Evolutionary conservation across 352 stramenopile species (phyloP), one percentile per base, ranked within the genome.

Genomic region (Phytopythium delawarense): DNA sequence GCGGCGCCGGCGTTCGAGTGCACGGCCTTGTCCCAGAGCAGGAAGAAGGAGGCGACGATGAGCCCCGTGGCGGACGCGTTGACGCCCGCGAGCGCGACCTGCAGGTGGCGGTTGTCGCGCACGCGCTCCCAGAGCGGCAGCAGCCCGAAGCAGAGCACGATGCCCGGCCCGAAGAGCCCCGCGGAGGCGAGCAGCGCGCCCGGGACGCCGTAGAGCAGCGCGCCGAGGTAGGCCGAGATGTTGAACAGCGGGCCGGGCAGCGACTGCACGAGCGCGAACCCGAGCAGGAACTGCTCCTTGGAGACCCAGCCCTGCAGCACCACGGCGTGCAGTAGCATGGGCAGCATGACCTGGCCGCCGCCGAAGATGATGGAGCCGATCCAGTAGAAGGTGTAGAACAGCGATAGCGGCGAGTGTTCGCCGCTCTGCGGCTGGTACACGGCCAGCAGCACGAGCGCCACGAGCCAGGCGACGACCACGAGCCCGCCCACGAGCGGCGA

Each of bases 301-400:
- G 89, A 91, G 25, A 97, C 74, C 88, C 91, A 98, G 60, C 91
- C 92, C 72, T 75, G 75, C 57, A 82, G 74, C 28, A 96, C 87
- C 32, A 94, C 74, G 61, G 92, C 77, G 65, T 83, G 78, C 32
- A 95, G 69, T n/a, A 96, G 75, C 84, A 96, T 92, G 20, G 88
- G 80, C 0, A 98, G 87, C 65, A 98, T 96, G 58, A 98, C 92
- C 70, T 97, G 88, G 39, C 96, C 96, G 39, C 96, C 94, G 34
- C 96, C 96, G 66, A 98, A 98, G 66, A 98, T 98, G 61, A 98
- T 95, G 30, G 81, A 96, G 39, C 96, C 96, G 64, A 98, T 97
- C 66, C 92, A 92, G 67, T 96, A 98, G 71, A 98, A 95, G 23
- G 87, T 75, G 71, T 97, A 96, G 67, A 98, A 98, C 12, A 84